Evolutionary conservation across 1,284 basidiomycete species (phyloP).

Genomic region (Boletus mariae): DNA sequence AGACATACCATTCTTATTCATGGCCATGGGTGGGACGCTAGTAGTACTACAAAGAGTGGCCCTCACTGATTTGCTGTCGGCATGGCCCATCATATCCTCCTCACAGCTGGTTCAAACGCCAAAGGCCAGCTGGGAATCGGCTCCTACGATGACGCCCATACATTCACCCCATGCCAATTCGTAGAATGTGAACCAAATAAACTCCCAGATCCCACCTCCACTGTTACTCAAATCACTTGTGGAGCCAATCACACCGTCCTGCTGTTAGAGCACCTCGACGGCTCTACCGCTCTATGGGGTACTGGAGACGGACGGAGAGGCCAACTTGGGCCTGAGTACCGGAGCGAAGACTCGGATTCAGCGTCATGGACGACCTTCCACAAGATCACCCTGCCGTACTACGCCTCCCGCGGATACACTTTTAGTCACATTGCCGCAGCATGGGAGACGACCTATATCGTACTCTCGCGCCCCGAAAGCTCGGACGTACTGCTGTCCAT

Average conservation of each 20-base stretch:
- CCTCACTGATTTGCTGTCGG: too few species aligned
- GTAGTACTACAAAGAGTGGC: too few species aligned
- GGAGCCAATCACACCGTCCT: slow-evolving; percentile 34
- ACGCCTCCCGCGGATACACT: slow-evolving; percentile 31
- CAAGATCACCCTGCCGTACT: slow-evolving; percentile 41
- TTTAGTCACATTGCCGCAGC: slow-evolving; percentile 54
- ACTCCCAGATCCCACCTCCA: slow-evolving; percentile 10
- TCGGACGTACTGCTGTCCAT: slow-evolving; percentile 72
- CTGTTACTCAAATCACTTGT: slow-evolving; percentile 23
- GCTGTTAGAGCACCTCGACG: slow-evolving; percentile 18
- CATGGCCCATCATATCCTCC: slow-evolving; percentile 11
- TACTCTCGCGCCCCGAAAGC: slow-evolving; percentile 39
- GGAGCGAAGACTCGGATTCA: background rate
- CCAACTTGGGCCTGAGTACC: slow-evolving; percentile 50
- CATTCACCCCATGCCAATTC: slow-evolving; percentile 29
- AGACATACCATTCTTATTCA: too few species aligned
- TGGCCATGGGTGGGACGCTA: too few species aligned
- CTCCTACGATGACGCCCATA: slow-evolving; percentile 24
- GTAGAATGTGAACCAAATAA: slow-evolving; percentile 4
- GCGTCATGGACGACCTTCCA: slow-evolving; percentile 41
- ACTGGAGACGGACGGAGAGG: slow-evolving; percentile 60
- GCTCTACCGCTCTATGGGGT: slow-evolving; percentile 54
- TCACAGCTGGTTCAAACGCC: slow-evolving; percentile 33
- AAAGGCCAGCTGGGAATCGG: slow-evolving; percentile 32
- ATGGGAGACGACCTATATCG: slow-evolving; percentile 83